Conservation (phyloP, 495 filamentous ascomycete genomes). For the Trichoderma gamsii region DNA sequence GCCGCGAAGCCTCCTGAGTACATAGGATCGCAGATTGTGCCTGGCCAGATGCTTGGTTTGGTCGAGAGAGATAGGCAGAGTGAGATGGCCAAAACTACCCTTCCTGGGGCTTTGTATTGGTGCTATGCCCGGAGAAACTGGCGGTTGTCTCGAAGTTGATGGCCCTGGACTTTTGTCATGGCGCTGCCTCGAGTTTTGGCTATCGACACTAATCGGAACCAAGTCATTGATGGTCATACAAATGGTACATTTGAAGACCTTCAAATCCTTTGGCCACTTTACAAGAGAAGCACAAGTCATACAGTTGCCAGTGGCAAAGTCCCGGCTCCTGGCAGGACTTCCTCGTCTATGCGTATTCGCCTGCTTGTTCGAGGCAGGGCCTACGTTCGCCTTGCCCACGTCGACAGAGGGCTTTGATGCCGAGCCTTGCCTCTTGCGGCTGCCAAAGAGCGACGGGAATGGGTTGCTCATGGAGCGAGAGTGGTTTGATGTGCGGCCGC, state of each 20-base stretch:
- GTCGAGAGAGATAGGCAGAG: conserved; percentile 24
- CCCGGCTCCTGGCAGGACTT: conserved; percentile 25
- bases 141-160: background rate
- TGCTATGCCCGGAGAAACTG: conserved; percentile 13
- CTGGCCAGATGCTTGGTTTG: conserved; percentile 28
- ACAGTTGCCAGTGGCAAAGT: conserved; percentile 64
- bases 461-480: conserved; percentile 71
- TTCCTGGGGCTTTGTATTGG: background rate
- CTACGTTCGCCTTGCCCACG: conserved; percentile 26
- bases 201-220: conserved; percentile 34
- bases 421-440: conserved; percentile 48
- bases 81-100: background rate
- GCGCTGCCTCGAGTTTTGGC: background rate
- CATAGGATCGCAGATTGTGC: conserved; percentile 27
- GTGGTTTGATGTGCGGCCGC: conserved; percentile 36
- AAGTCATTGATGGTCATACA: conserved; percentile 87
- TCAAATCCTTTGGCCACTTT: conserved; percentile 72
- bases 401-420: conserved; percentile 23
- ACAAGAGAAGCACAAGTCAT: conserved; percentile 77
- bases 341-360: conserved; percentile 22
- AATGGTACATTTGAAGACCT: conserved; percentile 74
- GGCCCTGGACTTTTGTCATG: background rate
- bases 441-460: conserved; percentile 56
- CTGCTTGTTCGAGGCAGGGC: conserved; percentile 22
- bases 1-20: conserved; percentile 15